Evolutionary conservation across 1,139 yeast species (phyloP), one percentile per base, ranked within the genome.

Genomic region (Suhomyces coccinellae): DNA sequence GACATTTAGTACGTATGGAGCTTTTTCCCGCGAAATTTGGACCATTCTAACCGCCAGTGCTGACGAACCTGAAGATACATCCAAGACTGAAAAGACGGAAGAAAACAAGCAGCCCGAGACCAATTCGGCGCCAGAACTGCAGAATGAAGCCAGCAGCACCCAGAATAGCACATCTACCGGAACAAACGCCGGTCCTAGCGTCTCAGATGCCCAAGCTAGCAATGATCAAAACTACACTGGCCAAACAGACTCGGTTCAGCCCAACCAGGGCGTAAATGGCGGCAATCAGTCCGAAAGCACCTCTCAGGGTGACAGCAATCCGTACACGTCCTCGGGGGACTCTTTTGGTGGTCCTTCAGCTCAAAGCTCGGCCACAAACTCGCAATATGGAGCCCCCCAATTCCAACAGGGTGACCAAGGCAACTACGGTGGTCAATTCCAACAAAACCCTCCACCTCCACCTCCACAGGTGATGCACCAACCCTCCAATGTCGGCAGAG

Each of bases 1-100:
- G 93, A 86, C 65, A 83, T 86, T 66, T 86, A 86, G 62, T 58
- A 56, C 44, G 71, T 63, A 56, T 28, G 11, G 7, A 9, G 28
- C 27, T 30, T 28, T 16, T 27, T 13, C 20, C 24, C 20, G 33
- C 15, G 14, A 22, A n/a, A 26, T 39, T 39, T 49, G 43, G 43
- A 44, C 52, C 28, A 29, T 33, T 44, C 40, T 45, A 51, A 53
- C 33, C 33, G 37, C 28, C 43, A 53, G 55, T 39, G 56, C 52
- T 27, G 58, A 52, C 27, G 57, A 54, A 36, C 51, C 51, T 12
- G 51, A 45, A 37, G 38, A 33, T 29, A 24, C 44, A 26, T 35
- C 43, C 27, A 44, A 41, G 24, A 29, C 41, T n/a, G 49, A 45
- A 48, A 40, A 40, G 43, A 13, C 20, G n/a, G 34, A 33, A 9